Evolutionary conservation across 1,284 basidiomycete genomes (phyloP), one percentile per base, ranked within the genome.

Genomic region (Ustilago sp.): DNA sequence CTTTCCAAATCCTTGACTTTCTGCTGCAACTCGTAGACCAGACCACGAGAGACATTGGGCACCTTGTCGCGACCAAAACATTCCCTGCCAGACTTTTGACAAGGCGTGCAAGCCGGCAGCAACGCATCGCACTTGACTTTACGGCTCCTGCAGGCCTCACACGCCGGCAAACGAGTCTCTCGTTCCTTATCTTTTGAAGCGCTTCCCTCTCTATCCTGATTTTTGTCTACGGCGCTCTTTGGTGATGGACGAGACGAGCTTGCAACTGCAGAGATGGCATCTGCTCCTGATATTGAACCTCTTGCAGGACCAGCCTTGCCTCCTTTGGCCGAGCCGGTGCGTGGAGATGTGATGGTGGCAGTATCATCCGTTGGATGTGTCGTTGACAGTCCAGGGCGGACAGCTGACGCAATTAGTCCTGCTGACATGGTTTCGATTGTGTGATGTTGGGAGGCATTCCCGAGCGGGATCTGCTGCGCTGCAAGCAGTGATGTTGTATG

Each of bases 111-210:
- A 28, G 69, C 74, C 4, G 74, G 74, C 2, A 77, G 66, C 23
- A 77, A 43, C 19, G 74, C 74, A 63, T 77, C 74, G 52, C 74
- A 77, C 31, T 77, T 77, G 56, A 77, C 66, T 19, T 77, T 77
- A 35, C 69, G 69, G 17, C 57, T 60, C 17, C 67, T 66, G 48
- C 74, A 77, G 3, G 63, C 69, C 19, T 77, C 74, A 59, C 74
- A 77, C 1, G 74, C 74, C 1, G 74, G 74, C 2, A 77, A 58
- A 13, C 74, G 69, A 17, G 62, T 50, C 43, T 70, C 73, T 36
- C 66, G 45, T 9, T 75, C 67, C 35, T 67, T 75, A 53, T 71
- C 59, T 34, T 61, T 68, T n/a, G 60, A 55, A 1, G 56, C 36
- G 34, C 59, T 63, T 11, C 55, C 34, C 8, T 66, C 61, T 28